Conservation (phyloP, 495 filamentous ascomycete species). For the Ramalina intermedia region DNA sequence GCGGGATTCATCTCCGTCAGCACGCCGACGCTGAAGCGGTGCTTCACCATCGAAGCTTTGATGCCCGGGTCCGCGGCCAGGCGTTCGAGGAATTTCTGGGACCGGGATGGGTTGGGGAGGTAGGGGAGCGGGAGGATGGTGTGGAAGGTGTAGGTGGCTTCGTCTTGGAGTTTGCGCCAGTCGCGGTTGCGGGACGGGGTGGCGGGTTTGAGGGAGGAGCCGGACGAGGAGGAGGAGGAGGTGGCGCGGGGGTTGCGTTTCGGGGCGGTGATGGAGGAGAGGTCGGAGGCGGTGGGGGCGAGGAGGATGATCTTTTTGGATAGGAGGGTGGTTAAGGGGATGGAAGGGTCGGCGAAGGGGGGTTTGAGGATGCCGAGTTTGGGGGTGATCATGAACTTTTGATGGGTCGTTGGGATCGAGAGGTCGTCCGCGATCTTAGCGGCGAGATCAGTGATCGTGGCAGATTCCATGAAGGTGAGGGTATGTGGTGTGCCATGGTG, state of each 20-base stretch:
- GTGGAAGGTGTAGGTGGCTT: constrained; percentile 65
- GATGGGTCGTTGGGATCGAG: constrained; percentile 50
- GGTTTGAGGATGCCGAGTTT: constrained; percentile 53
- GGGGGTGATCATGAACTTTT: constrained; percentile 61
- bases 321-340: constrained; percentile 36
- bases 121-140: constrained; percentile 60
- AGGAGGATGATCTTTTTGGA: constrained; percentile 48
- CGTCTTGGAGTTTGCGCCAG: constrained; percentile 35
- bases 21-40: constrained; percentile 73
- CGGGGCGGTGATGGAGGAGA: constrained; percentile 29
- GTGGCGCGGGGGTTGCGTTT: constrained; percentile 29
- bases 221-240: constrained; percentile 19
- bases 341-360: constrained; percentile 40
- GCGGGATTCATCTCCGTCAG: constrained; percentile 92
- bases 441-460: constrained; percentile 48
- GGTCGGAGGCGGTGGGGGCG: constrained; percentile 39
- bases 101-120: constrained; percentile 57
- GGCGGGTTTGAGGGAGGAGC: constrained; percentile 25
- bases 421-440: constrained; percentile 34
- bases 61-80: constrained; percentile 78
- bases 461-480: constrained; percentile 26
- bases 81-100: constrained; percentile 57
- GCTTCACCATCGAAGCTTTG: constrained; percentile 61
- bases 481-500: constrained; percentile 39
- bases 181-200: constrained; percentile 22